Evolutionary conservation across 805 yeast species (phyloP).

Genomic region (Pachysolen tannophilus): DNA sequence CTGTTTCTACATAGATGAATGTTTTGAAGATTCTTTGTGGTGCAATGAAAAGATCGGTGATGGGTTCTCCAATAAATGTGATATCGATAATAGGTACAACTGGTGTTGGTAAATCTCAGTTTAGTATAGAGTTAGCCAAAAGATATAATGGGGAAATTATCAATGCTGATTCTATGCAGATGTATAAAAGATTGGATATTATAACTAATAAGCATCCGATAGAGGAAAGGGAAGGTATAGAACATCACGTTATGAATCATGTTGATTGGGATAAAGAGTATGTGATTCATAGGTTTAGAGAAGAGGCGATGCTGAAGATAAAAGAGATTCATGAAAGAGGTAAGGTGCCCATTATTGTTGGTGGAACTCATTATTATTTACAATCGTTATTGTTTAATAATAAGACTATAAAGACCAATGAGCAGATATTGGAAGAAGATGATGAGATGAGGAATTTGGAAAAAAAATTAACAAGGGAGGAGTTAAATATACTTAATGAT

Average conservation of each 20-base stretch:
- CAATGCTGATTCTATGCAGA: constrained; percentile 97
- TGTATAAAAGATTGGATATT: constrained; percentile 62
- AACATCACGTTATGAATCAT: constrained; percentile 86
- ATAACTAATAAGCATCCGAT: constrained; percentile 92
- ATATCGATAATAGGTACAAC: constrained; percentile 65
- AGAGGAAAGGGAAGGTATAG: constrained; percentile 61
- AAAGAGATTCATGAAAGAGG: constrained; percentile 57
- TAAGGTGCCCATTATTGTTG: constrained; percentile 81
- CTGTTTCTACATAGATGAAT: too few species aligned
- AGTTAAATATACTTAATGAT: constrained; percentile 34
- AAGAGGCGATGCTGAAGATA: constrained; percentile 59
- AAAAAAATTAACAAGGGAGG: constrained; percentile 18
- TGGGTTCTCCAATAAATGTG: constrained; percentile 8
- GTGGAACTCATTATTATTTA: constrained; percentile 93
- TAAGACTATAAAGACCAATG: constrained; percentile 41
- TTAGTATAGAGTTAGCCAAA: constrained; percentile 72
- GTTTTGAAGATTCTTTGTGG: too few species aligned
- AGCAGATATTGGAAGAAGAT: constrained; percentile 8
- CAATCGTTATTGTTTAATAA: constrained; percentile 71
- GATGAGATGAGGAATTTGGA: constrained; percentile 1
- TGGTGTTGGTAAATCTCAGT: constrained; percentile 93
- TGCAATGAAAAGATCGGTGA: neutral
- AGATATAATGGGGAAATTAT: constrained; percentile 79
- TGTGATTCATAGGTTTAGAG: constrained; percentile 67
- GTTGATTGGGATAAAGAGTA: constrained; percentile 76